Conservation (phyloP, 139 green algal species). For the Chlorella sp. region DNA sequence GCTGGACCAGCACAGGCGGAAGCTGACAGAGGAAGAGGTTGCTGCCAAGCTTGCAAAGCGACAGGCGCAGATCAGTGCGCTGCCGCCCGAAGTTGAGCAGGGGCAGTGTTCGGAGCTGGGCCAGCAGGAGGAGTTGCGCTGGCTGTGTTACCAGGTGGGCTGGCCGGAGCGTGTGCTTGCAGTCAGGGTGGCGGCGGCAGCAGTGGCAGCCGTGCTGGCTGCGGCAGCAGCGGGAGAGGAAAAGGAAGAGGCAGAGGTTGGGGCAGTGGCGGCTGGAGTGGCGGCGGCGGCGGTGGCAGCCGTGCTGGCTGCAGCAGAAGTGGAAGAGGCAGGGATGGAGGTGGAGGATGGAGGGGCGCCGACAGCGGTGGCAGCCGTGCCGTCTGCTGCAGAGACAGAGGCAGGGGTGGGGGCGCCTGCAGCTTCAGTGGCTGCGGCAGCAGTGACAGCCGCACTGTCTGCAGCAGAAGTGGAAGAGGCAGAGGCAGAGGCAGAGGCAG, state of each 20-base stretch:
- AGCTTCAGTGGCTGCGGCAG: not conserved
- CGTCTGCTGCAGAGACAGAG: too few species aligned
- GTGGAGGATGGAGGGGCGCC: not conserved
- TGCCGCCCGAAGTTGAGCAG: not conserved
- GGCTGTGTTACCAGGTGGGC: not conserved
- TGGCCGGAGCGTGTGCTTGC: not conserved
- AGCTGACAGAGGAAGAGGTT: too few species aligned
- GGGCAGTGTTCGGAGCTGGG: too few species aligned
- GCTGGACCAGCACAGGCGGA: not conserved
- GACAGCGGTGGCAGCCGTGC: not conserved
- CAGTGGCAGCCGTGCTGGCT: not conserved
- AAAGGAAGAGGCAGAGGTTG: not conserved
- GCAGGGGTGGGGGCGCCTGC: not conserved
- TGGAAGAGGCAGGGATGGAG: not conserved
- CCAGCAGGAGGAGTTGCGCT: not conserved
- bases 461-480: not conserved
- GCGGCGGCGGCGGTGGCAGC: not conserved
- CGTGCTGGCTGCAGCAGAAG: not conserved
- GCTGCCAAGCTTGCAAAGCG: not conserved
- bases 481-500: not conserved
- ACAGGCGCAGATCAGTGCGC: not conserved
- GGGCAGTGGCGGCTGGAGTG: not conserved
- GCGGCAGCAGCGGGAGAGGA: not conserved
- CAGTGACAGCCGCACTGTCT: not conserved
- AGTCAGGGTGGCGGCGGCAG: not conserved